Evolutionary conservation across 306 rosid species (phyloP).

Genomic region (Carpinus viminea): DNA sequence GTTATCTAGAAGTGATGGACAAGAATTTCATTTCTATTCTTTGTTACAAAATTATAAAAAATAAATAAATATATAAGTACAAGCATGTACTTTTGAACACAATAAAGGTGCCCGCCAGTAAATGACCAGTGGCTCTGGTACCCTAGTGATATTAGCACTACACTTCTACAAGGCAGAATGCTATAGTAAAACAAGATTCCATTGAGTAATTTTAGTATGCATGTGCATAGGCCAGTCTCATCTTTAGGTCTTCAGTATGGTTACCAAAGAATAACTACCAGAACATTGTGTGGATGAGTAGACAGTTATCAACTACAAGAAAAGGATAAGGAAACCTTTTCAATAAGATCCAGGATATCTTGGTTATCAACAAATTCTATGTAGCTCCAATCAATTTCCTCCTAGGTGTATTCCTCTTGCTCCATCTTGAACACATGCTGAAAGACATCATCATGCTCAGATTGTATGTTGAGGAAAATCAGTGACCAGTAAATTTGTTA

Average conservation of each 20-base stretch:
- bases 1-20: neutral
- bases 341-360: conserved; percentile 87
- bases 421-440: conserved; percentile 97
- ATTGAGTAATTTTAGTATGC: neutral
- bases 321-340: conserved; percentile 57
- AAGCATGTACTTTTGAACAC: neutral
- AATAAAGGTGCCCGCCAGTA: neutral
- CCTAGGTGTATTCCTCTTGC: conserved; percentile 83
- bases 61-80: neutral
- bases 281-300: neutral
- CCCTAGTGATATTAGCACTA: neutral
- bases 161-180: neutral
- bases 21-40: neutral
- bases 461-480: conserved; percentile 32
- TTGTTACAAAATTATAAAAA: neutral
- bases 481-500: conserved; percentile 40
- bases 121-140: neutral
- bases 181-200: neutral
- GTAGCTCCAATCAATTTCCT: conserved; percentile 92
- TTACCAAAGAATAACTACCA: conserved; percentile 13
- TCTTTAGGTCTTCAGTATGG: conserved; percentile 16
- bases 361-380: conserved; percentile 87
- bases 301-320: conserved; percentile 15
- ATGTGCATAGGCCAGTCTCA: conserved; percentile 13
- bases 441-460: conserved; percentile 45